Evolutionary conservation across 73 alveolate genomes (phyloP).

Genomic region (Paramecium sexaurelia): DNA sequence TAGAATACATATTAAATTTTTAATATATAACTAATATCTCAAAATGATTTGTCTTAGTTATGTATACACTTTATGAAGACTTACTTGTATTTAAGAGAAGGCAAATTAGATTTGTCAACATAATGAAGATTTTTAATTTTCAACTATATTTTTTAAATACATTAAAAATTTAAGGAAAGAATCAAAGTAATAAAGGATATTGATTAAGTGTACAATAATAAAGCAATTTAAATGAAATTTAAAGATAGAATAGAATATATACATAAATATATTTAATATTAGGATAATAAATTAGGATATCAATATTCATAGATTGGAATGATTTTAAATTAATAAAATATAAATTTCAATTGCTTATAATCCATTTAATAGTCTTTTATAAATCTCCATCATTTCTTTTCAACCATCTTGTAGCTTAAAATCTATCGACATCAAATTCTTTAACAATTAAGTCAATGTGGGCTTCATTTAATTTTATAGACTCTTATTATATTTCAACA

Average conservation of each 20-base stretch:
- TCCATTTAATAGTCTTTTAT: conserved; percentile 7
- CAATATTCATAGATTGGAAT: not conserved
- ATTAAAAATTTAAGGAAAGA: no score
- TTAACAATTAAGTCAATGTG: conserved; percentile 6
- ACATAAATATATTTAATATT: no score
- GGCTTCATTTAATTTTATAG: conserved; percentile 5
- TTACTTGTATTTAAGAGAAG: no score
- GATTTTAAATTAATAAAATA: not conserved
- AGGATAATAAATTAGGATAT: no score
- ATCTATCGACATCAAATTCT: conserved; percentile 34
- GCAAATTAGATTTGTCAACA: no score
- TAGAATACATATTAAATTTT: not conserved
- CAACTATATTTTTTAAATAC: no score
- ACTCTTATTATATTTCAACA: conserved; percentile 8
- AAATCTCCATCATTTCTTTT: conserved; percentile 24
- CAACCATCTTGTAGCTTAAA: conserved; percentile 15
- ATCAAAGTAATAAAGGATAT: no score
- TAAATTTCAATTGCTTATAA: not conserved
- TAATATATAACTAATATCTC: not conserved
- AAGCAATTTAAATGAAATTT: no score
- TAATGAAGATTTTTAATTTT: no score
- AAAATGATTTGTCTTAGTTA: not conserved
- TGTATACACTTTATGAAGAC: not conserved
- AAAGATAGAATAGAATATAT: no score
- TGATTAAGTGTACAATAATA: no score